phyloP scores from a whole-genome alignment of 2,329 filamentous ascomycete genomes.

The Exophiala viscosa region DNA sequence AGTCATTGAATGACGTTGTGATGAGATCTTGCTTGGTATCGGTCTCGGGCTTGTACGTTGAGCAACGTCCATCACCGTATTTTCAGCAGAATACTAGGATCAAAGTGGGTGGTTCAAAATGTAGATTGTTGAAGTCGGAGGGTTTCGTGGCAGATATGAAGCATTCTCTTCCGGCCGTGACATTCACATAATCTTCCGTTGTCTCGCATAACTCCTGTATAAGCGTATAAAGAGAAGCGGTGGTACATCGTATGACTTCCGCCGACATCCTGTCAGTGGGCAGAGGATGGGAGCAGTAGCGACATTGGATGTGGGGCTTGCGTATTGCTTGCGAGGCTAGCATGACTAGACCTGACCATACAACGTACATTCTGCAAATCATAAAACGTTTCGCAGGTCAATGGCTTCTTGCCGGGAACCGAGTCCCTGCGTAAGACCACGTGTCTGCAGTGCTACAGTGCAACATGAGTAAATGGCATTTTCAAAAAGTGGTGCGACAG shows the following conservation, averaged over 20 bases:
- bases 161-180: not conserved
- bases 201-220: not conserved
- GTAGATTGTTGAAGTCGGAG: not conserved
- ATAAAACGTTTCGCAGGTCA: too few relatives aligned
- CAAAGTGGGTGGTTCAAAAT: not conserved
- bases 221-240: not conserved
- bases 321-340: too few relatives aligned
- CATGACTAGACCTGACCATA: too few relatives aligned
- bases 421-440: not conserved
- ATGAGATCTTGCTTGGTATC: not conserved
- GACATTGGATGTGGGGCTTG: not conserved
- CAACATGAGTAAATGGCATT: not conserved
- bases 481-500: not conserved
- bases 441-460: not conserved
- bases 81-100: not conserved
- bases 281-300: not conserved
- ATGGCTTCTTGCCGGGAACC: not conserved
- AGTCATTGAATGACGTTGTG: not conserved
- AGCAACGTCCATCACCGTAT: not conserved
- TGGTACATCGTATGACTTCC: constrained; percentile 2
- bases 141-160: not conserved
- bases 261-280: not conserved
- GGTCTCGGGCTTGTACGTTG: not conserved
- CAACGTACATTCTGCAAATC: too few relatives aligned
- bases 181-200: not conserved